Evolutionary conservation across 768 basidiomycete species (phyloP).

Genomic region (Kwoniella sp.): DNA sequence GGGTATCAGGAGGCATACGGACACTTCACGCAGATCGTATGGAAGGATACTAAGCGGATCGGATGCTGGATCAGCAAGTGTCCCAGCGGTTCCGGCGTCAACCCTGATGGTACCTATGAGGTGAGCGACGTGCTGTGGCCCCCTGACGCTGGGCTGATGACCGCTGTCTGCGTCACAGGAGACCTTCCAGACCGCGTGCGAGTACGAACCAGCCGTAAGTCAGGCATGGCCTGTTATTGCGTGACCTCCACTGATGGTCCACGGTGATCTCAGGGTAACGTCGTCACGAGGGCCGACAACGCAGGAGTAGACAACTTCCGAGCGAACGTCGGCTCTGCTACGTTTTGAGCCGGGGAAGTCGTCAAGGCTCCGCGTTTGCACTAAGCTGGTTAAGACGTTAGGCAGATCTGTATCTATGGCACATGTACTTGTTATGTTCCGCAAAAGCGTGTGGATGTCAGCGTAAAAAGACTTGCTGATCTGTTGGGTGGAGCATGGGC

Average conservation of each 20-base stretch:
- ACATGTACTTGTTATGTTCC: not conserved
- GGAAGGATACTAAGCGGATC: constrained; percentile 17
- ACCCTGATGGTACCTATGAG: not conserved
- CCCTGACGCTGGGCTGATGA: not conserved
- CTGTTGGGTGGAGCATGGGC: too few species aligned
- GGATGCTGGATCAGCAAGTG: constrained; percentile 17
- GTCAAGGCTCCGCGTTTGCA: too few species aligned
- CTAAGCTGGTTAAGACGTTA: too few species aligned
- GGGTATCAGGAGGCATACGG: constrained; percentile 7
- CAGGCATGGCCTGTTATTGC: too few species aligned
- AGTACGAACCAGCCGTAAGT: constrained; percentile 19
- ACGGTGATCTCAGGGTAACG: too few species aligned
- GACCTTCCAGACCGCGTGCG: constrained; percentile 17
- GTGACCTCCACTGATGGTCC: too few species aligned
- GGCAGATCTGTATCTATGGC: too few species aligned
- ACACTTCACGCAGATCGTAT: constrained; percentile 22
- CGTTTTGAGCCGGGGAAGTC: too few species aligned
- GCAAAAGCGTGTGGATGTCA: too few species aligned
- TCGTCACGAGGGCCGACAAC: too few species aligned
- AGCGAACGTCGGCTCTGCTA: too few species aligned
- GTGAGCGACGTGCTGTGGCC: not conserved
- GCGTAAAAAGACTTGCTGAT: too few species aligned
- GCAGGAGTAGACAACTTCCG: not conserved
- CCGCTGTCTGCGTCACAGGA: not conserved
- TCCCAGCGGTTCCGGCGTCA: not conserved